Base-by-base conservation (phyloP, 2,329 filamentous ascomycete species). In the Chrysosporium queenslandicum region DNA sequence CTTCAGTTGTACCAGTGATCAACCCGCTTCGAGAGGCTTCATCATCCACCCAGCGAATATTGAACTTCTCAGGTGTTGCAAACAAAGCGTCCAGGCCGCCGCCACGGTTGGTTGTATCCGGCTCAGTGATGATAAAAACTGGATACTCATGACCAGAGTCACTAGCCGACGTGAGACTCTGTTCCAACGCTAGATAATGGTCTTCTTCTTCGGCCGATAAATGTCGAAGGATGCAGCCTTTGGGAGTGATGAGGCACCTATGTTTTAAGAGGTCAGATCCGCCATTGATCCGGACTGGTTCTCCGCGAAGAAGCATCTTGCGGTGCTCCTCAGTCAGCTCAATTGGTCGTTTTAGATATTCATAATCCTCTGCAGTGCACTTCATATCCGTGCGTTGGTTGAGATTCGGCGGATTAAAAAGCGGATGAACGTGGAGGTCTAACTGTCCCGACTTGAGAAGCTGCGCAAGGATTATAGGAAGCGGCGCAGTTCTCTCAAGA, bases 11-110 rank as follows among this genome's bases (percentile, higher is more conserved):
- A 3, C 56, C 59, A 16, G 64, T 59, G 18, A 61, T 61, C 29
- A 66, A 51, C 2, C 57, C 59, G 6, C 59, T 53, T n/a, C 53
- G 54, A 16, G 63, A 56, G 3, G 61, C 57, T 27, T 71, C 68
- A 30, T 70, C 69, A 40, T 60, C 56, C 5, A 73, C 64, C 71
- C 71, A 74, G 56, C 68, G 65, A 51, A 73, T 64, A 32, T 71
- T 72, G 58, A 71, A 73, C 16, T 68, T 69, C 53, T 73, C 71
- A 1, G 71, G 70, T 2, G 66, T 68, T 14, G 69, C 66, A 29
- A 71, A 71, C 16, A 74, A 66, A 6, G 70, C 68, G 52, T 74
- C 71, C 25, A 74, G 61, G 2, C 71, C 71, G 5, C 71, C 71
- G 29, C 63, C 67, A 23, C 70, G 66, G 54, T 74, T 74, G 46